Conservation (phyloP, 1,284 basidiomycete genomes). For the Earliella scabrosa region DNA sequence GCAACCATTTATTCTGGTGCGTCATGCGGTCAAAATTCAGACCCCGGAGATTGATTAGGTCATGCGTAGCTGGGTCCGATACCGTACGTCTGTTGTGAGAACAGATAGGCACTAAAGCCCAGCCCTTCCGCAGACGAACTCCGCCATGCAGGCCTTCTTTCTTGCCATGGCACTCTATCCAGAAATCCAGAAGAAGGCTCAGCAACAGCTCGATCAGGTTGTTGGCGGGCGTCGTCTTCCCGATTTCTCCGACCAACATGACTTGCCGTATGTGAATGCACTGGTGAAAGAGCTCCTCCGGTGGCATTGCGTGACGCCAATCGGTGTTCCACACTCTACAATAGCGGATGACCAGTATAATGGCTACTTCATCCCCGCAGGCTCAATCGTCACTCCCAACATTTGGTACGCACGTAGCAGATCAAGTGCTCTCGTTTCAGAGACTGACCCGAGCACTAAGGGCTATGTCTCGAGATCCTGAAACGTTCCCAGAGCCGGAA, state of each 20-base stretch:
- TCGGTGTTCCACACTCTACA: slow-evolving; percentile 11
- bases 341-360: slow-evolving; percentile 16
- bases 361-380: slow-evolving; percentile 10
- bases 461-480: slow-evolving; percentile 18
- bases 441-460: slow-evolving; percentile 6
- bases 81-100: not conserved
- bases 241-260: slow-evolving; percentile 29
- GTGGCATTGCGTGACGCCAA: slow-evolving; percentile 28
- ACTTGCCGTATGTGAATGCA: slow-evolving; percentile 35
- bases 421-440: not conserved
- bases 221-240: slow-evolving; percentile 34
- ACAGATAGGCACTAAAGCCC: not conserved
- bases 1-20: not conserved
- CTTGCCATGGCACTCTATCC: slow-evolving; percentile 35
- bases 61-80: not conserved
- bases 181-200: slow-evolving; percentile 33
- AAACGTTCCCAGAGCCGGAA: slow-evolving; percentile 22
- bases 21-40: not conserved
- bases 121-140: slow-evolving; percentile 4
- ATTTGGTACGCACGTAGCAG: not conserved
- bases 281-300: slow-evolving; percentile 37
- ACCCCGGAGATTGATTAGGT: too few species aligned
- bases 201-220: slow-evolving; percentile 35
- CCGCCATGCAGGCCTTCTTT: slow-evolving; percentile 24
- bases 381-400: slow-evolving; percentile 8